These are phyloP conservation scores for Kuraishia cidri DNA, from an alignment of 805 yeast genomes.

Conservation along the genomic window DNA sequence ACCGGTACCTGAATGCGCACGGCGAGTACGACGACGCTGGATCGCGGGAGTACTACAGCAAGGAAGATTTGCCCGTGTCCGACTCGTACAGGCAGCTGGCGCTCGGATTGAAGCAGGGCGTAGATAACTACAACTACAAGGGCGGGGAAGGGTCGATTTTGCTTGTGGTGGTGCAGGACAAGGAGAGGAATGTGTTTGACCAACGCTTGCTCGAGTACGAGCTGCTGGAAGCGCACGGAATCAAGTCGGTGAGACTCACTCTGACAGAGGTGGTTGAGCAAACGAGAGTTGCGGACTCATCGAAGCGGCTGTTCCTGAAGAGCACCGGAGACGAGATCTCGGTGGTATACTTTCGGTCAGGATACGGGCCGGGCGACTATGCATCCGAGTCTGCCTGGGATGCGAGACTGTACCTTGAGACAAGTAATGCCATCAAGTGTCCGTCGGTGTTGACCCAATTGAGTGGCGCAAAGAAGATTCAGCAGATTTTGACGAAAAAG, in stretches of 20 bases:
- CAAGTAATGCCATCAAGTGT: constrained; percentile 76
- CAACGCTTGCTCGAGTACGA: constrained; percentile 79
- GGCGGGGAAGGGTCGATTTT: constrained; percentile 38
- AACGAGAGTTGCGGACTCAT: constrained; percentile 28
- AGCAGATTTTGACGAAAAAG: constrained; percentile 70
- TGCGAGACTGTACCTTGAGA: constrained; percentile 64
- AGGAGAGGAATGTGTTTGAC: constrained; percentile 85
- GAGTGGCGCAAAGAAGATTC: constrained; percentile 90
- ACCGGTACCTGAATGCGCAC: constrained; percentile 48
- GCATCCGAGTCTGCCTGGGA: constrained; percentile 63
- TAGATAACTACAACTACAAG: constrained; percentile 34
- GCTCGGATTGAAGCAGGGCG: constrained; percentile 61
- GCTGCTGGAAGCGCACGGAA: constrained; percentile 43
- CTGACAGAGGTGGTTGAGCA: constrained; percentile 44
- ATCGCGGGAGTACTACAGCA: constrained; percentile 30
- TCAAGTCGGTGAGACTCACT: constrained; percentile 59
- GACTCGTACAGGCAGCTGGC: constrained; percentile 57
- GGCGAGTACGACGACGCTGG: constrained; percentile 44
- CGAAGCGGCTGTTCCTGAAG: constrained; percentile 40
- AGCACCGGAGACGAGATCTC: constrained; percentile 64
- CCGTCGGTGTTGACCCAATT: constrained; percentile 86
- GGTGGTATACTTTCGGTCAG: constrained; percentile 85
- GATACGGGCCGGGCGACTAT: constrained; percentile 82
- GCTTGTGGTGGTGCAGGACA: constrained; percentile 73
- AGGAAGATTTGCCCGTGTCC: constrained; percentile 49